Evolutionary conservation across 2,329 filamentous ascomycete species (phyloP).

Genomic region (Apiospora marii): DNA sequence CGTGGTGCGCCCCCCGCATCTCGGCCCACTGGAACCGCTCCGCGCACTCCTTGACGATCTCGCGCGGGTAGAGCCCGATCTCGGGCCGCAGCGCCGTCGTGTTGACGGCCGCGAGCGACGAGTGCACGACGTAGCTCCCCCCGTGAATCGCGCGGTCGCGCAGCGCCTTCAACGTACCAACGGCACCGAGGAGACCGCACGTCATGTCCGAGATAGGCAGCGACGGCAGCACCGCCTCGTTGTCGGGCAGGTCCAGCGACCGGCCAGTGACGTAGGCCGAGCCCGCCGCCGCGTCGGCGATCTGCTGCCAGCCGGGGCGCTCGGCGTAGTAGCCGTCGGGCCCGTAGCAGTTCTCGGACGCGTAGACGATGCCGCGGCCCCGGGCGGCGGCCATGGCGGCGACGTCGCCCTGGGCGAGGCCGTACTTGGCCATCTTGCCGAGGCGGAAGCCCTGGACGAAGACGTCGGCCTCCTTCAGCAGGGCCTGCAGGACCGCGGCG

Average conservation of each 20-base stretch:
- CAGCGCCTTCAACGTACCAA: constrained; percentile 43
- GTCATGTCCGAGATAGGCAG: constrained; percentile 48
- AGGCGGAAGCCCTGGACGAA: constrained; percentile 62
- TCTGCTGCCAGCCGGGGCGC: constrained; percentile 60
- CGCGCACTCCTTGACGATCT: constrained; percentile 34
- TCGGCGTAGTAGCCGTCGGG: constrained; percentile 53
- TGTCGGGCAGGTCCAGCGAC: constrained; percentile 36
- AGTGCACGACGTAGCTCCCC: constrained; percentile 42
- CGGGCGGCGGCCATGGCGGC: constrained; percentile 48
- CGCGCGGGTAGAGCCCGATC: constrained; percentile 42
- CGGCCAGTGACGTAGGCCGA: constrained; percentile 43
- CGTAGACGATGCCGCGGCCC: constrained; percentile 54
- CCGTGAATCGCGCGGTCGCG: constrained; percentile 42
- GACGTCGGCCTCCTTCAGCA: constrained; percentile 59
- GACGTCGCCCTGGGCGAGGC: constrained; percentile 50
- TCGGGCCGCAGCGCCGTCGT: constrained; percentile 39
- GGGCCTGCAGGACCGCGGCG: constrained; percentile 46
- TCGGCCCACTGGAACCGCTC: constrained; percentile 37
- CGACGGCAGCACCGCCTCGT: constrained; percentile 41
- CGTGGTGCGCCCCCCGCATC: constrained; percentile 39
- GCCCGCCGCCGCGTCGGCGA: constrained; percentile 50
- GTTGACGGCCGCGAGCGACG: constrained; percentile 40
- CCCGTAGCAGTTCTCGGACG: constrained; percentile 60
- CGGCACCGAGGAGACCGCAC: constrained; percentile 43
- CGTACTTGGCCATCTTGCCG: constrained; percentile 50